A percentile compares a stretch with the other conserved stretches of the same genome.
These are phyloP conservation scores for Aurantiochytrium sp. DNA, from an alignment of 108 stramenopile species.

Conservation along the genomic window DNA sequence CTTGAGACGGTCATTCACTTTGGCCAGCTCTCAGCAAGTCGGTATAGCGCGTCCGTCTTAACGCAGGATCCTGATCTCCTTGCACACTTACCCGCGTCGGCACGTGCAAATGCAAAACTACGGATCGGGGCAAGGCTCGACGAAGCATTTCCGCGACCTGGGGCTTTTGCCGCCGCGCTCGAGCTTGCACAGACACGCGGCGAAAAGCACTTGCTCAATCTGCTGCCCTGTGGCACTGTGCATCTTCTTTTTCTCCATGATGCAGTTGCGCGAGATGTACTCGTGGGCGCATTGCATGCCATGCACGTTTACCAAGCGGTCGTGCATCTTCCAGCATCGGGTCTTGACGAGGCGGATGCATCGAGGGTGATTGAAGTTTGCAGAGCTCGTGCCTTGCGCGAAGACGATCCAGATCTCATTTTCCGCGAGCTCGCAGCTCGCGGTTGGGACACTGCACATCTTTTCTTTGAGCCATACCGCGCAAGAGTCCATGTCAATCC, in stretches of 20 bases:
- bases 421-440: not conserved
- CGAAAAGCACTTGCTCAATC: not conserved
- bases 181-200: not conserved
- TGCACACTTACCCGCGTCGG: not conserved
- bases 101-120: not conserved
- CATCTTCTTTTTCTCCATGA: not conserved
- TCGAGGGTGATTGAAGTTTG: not conserved
- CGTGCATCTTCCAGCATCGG: not conserved
- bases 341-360: not conserved
- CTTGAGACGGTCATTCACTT: not conserved
- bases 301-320: not conserved
- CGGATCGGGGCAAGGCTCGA: not conserved
- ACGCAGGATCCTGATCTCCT: not conserved
- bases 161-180: not conserved
- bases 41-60: not conserved
- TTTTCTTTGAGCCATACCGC: conserved; percentile 12
- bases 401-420: not conserved
- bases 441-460: not conserved
- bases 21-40: not conserved
- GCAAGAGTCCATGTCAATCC: not conserved
- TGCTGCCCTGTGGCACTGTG: not conserved
- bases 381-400: not conserved
- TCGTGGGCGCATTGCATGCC: not conserved
- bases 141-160: not conserved
- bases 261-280: not conserved